A percentile compares a stretch with the other conserved stretches of the same genome.
phyloP scores from a whole-genome alignment of 306 rosid species.

The Vicia villosa region DNA sequence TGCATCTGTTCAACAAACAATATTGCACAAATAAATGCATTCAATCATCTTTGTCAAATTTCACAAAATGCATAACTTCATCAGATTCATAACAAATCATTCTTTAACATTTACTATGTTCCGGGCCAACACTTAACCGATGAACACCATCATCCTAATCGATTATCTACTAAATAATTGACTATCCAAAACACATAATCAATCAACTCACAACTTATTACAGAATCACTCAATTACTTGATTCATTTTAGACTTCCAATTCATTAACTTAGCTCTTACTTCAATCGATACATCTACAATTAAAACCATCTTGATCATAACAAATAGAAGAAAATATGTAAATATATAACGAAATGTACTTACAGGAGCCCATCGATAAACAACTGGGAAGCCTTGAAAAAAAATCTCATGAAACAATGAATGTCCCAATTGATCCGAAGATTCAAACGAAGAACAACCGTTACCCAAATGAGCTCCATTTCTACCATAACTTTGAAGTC shows the following conservation, averaged over 20 bases:
- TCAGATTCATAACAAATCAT: no score
- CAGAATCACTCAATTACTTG: neutral
- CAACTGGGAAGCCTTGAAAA: conserved; percentile 58
- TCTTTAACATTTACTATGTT: no score
- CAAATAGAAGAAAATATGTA: neutral
- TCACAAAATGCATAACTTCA: neutral
- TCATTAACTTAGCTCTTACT: neutral
- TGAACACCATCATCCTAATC: neutral
- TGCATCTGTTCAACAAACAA: conserved; percentile 63
- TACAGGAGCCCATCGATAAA: conserved; percentile 90
- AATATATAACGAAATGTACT: conserved; percentile 36
- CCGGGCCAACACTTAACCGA: neutral
- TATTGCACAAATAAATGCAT: conserved; percentile 4
- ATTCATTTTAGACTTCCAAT: neutral
- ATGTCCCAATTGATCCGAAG: conserved; percentile 44
- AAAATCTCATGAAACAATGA: conserved; percentile 67
- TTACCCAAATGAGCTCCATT: conserved; percentile 74
- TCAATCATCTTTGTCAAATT: neutral
- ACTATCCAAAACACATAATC: neutral
- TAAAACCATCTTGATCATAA: neutral
- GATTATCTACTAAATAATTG: neutral
- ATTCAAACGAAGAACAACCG: conserved; percentile 1
- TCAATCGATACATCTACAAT: neutral
- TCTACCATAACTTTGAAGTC: conserved; percentile 77
- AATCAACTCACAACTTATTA: neutral